A percentile compares a stretch with the other conserved stretches of the same genome.
These are phyloP conservation scores for Collariella sp. DNA, from an alignment of 495 filamentous ascomycete genomes.

Conservation along the genomic window DNA sequence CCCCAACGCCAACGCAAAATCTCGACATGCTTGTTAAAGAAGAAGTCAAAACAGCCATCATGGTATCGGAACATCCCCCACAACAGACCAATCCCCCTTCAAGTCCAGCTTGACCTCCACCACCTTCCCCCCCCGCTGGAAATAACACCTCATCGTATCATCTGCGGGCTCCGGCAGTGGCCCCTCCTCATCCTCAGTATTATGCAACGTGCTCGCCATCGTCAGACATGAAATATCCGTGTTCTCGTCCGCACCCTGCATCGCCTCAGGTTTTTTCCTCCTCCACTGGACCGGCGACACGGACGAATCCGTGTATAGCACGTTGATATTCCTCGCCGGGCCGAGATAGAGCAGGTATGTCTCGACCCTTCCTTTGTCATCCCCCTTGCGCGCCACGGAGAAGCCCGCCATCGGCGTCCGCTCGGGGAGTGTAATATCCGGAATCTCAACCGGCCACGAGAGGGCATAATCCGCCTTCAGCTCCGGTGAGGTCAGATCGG, in stretches of 20 bases:
- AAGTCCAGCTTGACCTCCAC: constrained; percentile 9
- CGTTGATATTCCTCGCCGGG: constrained; percentile 2
- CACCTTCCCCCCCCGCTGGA: constrained; percentile 11
- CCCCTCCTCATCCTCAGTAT: neutral
- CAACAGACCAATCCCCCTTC: constrained; percentile 3
- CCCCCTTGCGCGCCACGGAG: constrained; percentile 2
- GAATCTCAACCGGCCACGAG: constrained; percentile 10
- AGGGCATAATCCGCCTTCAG: neutral
- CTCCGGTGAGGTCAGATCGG: neutral
- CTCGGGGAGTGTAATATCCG: neutral
- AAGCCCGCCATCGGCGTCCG: constrained; percentile 12
- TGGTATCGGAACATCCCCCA: constrained; percentile 7
- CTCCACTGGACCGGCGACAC: neutral
- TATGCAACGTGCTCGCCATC: constrained; percentile 3
- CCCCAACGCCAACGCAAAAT: too few species aligned
- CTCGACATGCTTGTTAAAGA: too few species aligned
- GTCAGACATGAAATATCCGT: constrained; percentile 16
- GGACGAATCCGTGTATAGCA: constrained; percentile 6
- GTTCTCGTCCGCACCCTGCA: constrained; percentile 9
- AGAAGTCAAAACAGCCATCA: too few species aligned
- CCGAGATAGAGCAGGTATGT: constrained; percentile 15
- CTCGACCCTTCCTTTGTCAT: constrained; percentile 8
- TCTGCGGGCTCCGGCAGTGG: constrained; percentile 2
- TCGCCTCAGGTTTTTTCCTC: constrained; percentile 4
- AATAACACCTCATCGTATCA: constrained; percentile 10